Base-by-base conservation (phyloP, 2,329 filamentous ascomycete species). In the Coniochaeta prunicola region DNA sequence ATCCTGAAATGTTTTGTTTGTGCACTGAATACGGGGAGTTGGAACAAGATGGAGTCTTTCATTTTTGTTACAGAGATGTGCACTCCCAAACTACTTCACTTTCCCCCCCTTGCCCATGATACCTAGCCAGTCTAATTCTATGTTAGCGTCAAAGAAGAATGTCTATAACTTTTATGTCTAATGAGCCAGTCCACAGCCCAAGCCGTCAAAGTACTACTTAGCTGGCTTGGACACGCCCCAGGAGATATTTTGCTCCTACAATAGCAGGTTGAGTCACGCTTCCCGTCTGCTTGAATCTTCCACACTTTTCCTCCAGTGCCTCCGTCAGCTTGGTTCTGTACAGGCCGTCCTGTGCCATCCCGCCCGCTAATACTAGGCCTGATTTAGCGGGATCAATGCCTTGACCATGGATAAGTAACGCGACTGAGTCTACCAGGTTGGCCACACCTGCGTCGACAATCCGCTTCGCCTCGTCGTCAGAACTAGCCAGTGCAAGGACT, bases 331-430 rank as follows among this genome's bases (percentile, higher is more conserved):
- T 28, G 17, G 8, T 24, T 58, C 56, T 63, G 56, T 64, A 64
- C 9, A 21, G 28, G 9, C 56, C 38, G 33, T 66, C 57, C 38
- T 64, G 61, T 64, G 65, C 62, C 26, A 68, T 56, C 13, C 65
- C 64, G 7, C 65, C 66, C 2, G 64, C 62, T 9, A 68, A 57
- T 6, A 67, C 58, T 13, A 68, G 56, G 12, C 57, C 63, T 7
- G 61, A 58, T 40, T 28, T 58, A 10, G 61, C 19, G 7, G 61
- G 33, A 17, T 63, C 58, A 13, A 67, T 59, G 7, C 57, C 34
- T 31, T 66, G 61, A 28, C 54, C 38, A 9, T 57, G 56, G 2
- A 60, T 59, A 2, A 68, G 60, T 36, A 60, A 10, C 5, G 33
- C 34, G 4, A 63, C 65, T 10, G 65, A 57, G 6, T 62, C 57